phyloP scores from a whole-genome alignment of 2,329 filamentous ascomycete genomes.

The Calonectria pteridis region DNA sequence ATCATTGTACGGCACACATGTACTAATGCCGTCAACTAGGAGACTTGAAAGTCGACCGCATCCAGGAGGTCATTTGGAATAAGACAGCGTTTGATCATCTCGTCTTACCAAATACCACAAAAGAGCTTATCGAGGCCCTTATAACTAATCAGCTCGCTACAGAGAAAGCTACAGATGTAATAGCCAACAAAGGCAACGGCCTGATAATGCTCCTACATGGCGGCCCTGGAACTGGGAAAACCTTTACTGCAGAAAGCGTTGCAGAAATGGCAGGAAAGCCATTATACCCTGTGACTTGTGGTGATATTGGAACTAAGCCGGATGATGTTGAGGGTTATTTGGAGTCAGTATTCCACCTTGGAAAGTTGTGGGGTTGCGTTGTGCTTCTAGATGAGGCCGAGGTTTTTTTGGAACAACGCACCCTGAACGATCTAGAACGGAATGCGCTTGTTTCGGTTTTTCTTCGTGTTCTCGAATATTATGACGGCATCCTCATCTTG shows the following conservation, averaged over 20 bases:
- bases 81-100: too few relatives aligned
- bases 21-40: too few relatives aligned
- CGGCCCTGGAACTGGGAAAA: conserved; percentile 50
- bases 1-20: too few relatives aligned
- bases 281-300: conserved; percentile 43
- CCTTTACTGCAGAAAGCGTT: conserved; percentile 44
- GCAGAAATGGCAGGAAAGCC: conserved; percentile 40
- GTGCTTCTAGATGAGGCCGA: conserved; percentile 47
- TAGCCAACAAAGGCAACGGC: conserved; percentile 45
- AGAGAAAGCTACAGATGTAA: conserved; percentile 44
- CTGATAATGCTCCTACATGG: conserved; percentile 50
- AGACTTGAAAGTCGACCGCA: too few relatives aligned
- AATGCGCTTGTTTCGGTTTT: conserved; percentile 49
- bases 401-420: conserved; percentile 44
- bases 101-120: not conserved
- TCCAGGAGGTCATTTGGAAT: too few relatives aligned
- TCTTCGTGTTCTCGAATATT: conserved; percentile 51
- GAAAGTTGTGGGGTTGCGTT: conserved; percentile 43
- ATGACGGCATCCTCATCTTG: conserved; percentile 51
- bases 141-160: not conserved
- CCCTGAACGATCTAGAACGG: conserved; percentile 37
- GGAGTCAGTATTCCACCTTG: conserved; percentile 38
- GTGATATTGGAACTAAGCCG: conserved; percentile 42
- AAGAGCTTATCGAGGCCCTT: conserved; percentile 25
- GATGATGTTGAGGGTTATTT: conserved; percentile 39